Evolutionary conservation across 352 stramenopile genomes (phyloP).

Genomic region (Globisporangium emineosum): DNA sequence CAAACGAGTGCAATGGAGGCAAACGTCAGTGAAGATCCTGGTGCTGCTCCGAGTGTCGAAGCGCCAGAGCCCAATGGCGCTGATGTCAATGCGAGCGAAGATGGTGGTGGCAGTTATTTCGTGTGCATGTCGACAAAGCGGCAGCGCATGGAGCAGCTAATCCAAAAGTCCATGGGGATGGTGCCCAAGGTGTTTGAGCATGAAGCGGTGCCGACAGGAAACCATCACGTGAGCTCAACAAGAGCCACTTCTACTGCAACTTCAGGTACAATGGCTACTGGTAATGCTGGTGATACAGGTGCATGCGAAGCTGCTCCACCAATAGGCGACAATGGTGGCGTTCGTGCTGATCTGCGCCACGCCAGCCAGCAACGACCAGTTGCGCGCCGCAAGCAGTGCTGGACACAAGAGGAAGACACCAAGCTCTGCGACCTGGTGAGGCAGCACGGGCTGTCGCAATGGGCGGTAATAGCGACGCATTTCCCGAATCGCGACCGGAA

Average conservation of each 20-base stretch:
- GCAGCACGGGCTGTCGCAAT: slow-evolving; percentile 27
- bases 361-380: neutral
- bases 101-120: neutral
- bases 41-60: too few relatives aligned
- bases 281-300: neutral
- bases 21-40: neutral
- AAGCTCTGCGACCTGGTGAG: slow-evolving; percentile 43
- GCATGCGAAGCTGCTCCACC: neutral
- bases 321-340: neutral
- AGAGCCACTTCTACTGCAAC: neutral
- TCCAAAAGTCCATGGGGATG: slow-evolving; percentile 43
- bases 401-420: slow-evolving; percentile 46
- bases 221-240: slow-evolving; percentile 2
- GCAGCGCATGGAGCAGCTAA: slow-evolving; percentile 54
- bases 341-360: neutral
- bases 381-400: slow-evolving; percentile 20
- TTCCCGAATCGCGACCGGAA: slow-evolving; percentile 57
- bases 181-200: slow-evolving; percentile 14
- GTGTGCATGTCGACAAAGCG: slow-evolving; percentile 32
- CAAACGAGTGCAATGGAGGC: neutral
- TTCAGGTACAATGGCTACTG: neutral
- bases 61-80: neutral
- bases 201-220: neutral
- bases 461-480: slow-evolving; percentile 35
- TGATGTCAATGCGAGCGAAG: neutral